Base-by-base conservation (phyloP, 2,329 filamentous ascomycete genomes). In the Ophiosphaerella herpotricha region DNA sequence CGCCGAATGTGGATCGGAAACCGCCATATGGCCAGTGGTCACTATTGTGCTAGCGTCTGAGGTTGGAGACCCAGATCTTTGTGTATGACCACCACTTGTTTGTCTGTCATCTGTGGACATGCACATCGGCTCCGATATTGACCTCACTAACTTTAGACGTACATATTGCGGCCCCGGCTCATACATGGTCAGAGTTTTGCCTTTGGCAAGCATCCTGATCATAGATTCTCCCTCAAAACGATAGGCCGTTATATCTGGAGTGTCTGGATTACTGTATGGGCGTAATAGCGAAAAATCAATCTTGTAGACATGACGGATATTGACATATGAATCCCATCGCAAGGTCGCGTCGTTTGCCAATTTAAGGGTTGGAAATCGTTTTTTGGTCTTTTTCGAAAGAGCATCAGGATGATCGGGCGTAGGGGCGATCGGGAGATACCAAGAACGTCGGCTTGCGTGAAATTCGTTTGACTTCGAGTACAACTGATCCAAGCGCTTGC, bases 371-470 rank as follows among this genome's bases (percentile, higher is more conserved):
- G 68, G 68, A 33, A 68, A 67, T 6, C 64, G 52, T 37, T 70
- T 71, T 23, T 53, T 63, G 6, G 67, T 52, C 48, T 68, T 70
- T 43, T 69, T 71, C 29, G 66, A 67, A 24, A 35, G 59, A 2
- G 63, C 67, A 39, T 71, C 64, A 3, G 69, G 67, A 46, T 74
- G 71, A 7, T 58, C 47, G 7, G 65, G 63, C 4, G 67, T 58
- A 1, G 69, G 68, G 3, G 56, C 57, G 16, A 74, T 67, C 6
- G 71, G 67, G 13, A 73, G 62, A 39, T 71, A 72, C 66, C 64
- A 67, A 5, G 63, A 61, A 12, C 68, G 61, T 7, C 66, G 60
- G 36, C 64, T 66, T 2, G 58, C 55, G 36, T 72, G 68, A 42
- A 67, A 71, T 11, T 72, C 63, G 52, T 66, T 70, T 18, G 60